Conservation (phyloP, 2,329 filamentous ascomycete species). For the Colletotrichum melonis region DNA sequence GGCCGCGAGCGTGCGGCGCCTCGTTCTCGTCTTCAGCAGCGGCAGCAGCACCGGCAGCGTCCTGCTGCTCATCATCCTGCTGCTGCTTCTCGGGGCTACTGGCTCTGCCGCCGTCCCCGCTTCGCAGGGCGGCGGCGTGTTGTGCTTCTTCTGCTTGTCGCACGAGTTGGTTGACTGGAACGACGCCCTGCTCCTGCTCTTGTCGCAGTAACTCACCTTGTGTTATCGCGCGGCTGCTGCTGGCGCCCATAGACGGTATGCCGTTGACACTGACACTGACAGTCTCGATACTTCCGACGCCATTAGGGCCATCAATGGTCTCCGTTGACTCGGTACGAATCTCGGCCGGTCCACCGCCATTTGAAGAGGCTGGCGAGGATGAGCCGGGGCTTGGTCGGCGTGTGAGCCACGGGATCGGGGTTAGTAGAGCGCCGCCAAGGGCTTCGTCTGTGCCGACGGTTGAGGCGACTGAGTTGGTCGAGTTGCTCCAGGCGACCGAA, state of each 20-base stretch:
- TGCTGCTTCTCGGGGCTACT: conserved; percentile 34
- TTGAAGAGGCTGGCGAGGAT: conserved; percentile 33
- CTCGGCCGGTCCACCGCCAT: conserved; percentile 51
- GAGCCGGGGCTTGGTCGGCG: conserved; percentile 42
- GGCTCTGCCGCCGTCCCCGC: conserved; percentile 27
- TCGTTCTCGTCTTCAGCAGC: conserved; percentile 67
- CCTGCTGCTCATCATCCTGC: conserved; percentile 30
- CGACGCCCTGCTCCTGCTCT: conserved; percentile 84
- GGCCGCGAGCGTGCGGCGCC: conserved; percentile 84
- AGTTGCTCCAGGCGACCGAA: conserved; percentile 60
- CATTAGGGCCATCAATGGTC: conserved; percentile 85
- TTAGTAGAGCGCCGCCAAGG: conserved; percentile 89
- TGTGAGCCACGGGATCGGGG: conserved; percentile 91
- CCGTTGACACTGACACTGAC: conserved; percentile 82
- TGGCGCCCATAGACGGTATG: conserved; percentile 63
- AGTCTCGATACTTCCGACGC: conserved; percentile 82
- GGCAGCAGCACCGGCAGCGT: conserved; percentile 39
- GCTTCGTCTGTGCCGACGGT: conserved; percentile 85
- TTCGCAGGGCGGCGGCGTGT: conserved; percentile 29
- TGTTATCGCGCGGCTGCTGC: conserved; percentile 68
- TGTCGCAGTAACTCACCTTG: conserved; percentile 89
- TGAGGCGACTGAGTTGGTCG: conserved; percentile 50
- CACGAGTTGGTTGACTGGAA: conserved; percentile 73
- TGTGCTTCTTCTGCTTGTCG: conserved; percentile 45
- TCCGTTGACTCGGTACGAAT: conserved; percentile 80